These are phyloP conservation scores for Vitellaria paradoxa DNA, from an alignment of 179 eudicot species.

Conservation along the genomic window DNA sequence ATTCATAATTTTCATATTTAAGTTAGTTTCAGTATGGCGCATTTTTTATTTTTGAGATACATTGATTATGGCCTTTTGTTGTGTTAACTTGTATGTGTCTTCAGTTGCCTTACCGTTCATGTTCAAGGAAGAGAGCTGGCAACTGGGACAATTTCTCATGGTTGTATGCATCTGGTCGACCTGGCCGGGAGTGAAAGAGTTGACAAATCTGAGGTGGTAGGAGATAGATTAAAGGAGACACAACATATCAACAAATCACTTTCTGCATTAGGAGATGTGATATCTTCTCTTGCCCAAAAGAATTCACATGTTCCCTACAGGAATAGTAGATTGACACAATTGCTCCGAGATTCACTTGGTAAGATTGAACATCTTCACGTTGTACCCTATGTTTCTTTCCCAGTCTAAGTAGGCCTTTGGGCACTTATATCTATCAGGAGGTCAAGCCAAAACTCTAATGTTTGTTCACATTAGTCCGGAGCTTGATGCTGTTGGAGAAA, in stretches of 20 bases:
- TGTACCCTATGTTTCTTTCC: background rate
- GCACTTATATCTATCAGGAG: conserved; percentile 40
- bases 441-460: conserved; percentile 37
- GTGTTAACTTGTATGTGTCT: conserved; percentile 11
- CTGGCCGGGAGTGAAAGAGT: conserved; percentile 96
- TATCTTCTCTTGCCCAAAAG: conserved; percentile 28
- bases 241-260: conserved; percentile 89
- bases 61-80: background rate
- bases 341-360: conserved; percentile 95
- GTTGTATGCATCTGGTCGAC: conserved; percentile 96
- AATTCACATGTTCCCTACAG: conserved; percentile 74
- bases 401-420: conserved; percentile 1
- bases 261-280: conserved; percentile 94
- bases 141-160: conserved; percentile 57
- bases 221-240: conserved; percentile 82
- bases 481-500: conserved; percentile 44
- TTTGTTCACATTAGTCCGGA: conserved; percentile 88
- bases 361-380: conserved; percentile 12
- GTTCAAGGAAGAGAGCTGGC: conserved; percentile 60
- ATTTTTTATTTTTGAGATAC: background rate
- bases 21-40: background rate
- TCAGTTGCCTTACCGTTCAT: conserved; percentile 55
- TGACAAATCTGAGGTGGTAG: conserved; percentile 22
- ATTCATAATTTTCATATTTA: background rate
- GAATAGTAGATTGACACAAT: conserved; percentile 84